Evolutionary conservation across 495 filamentous ascomycete species (phyloP), one percentile per base, ranked within the genome.

Genomic region (Aspergillus haitiensis): DNA sequence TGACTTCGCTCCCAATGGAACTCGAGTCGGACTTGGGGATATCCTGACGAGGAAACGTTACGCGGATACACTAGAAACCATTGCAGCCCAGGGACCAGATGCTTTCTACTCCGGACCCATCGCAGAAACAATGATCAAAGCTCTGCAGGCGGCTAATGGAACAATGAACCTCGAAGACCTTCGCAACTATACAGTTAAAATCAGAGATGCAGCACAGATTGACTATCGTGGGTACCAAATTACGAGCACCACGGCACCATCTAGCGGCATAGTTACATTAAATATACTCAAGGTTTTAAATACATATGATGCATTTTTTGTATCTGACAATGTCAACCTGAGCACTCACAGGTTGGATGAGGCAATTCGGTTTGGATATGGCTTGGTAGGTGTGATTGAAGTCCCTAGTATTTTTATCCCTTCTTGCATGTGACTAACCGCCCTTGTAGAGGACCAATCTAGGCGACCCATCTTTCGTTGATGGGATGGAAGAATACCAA

Each of bases 1-100:
- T 18, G 93, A 97, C 61, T 97, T 96, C 70, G 92, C 92, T 12
- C 93, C 93, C 0, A 86, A 93, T 54, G 88, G 88, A 5, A 87
- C 81, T 0, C 75, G 88, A 3, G 65, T 96, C 0, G 78, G 79
- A 10, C 68, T 92, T 8, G 88, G 88, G 10, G 91, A 96, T 39
- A 87, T 71, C 0, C 89, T 97, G 53, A 92, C 89, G 0, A 77
- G 92, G 31, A 86, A 84, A 62, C 81, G 93, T 18, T 92, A 89
- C 69, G 92, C 90, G 10, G 74, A 88, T 58, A 92, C 91, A 0
- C 79, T 97, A 0, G 84, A 92, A 58, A 77, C 79, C 6, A 89
- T 97, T 66, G 89, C 90, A 0, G 67, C 82, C 8, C 49, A 83
- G 10, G 93, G 93, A 0, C 68, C 85, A 0, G 82, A 88, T 64